phyloP scores from a whole-genome alignment of 2,329 filamentous ascomycete genomes.

The Phaeosphaeriaceae sp. region DNA sequence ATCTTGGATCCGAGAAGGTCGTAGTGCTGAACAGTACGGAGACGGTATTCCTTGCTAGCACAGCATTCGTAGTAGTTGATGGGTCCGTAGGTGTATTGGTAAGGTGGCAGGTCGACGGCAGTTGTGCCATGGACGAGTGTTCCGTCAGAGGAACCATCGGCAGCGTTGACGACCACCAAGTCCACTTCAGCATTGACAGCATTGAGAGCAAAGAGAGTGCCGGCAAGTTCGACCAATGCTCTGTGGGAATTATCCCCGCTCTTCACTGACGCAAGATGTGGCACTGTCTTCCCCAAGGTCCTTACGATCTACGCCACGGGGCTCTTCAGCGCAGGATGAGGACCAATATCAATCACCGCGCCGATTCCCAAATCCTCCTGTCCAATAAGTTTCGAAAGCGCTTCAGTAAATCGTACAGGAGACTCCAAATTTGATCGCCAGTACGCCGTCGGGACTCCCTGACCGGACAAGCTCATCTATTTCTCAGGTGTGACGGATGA shows the following conservation, averaged over 20 bases:
- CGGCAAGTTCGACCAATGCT: background rate
- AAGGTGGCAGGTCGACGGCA: constrained; percentile 19
- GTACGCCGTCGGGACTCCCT: constrained; percentile 1
- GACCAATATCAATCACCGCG: constrained; percentile 17
- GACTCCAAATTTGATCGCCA: constrained; percentile 19
- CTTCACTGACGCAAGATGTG: constrained; percentile 1
- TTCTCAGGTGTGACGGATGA: constrained; percentile 7
- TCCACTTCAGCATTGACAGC: constrained; percentile 19
- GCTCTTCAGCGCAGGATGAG: constrained; percentile 9
- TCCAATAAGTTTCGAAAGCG: background rate
- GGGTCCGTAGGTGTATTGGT: constrained; percentile 22
- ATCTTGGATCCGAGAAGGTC: constrained; percentile 15
- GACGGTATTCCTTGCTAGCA: constrained; percentile 16
- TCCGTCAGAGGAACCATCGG: background rate
- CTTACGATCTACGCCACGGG: constrained; percentile 11
- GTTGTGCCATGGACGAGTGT: constrained; percentile 1
- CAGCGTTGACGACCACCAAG: no score
- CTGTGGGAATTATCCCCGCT: constrained; percentile 1
- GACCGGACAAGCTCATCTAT: constrained; percentile 7
- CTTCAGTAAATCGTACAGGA: constrained; percentile 11
- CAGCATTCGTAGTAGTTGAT: constrained; percentile 23
- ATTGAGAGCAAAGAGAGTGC: constrained; percentile 22
- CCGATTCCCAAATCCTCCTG: background rate
- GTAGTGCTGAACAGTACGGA: constrained; percentile 12
- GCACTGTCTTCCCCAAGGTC: background rate